phyloP scores from a whole-genome alignment of 768 basidiomycete species.

The Panaeolus cyanescens region DNA sequence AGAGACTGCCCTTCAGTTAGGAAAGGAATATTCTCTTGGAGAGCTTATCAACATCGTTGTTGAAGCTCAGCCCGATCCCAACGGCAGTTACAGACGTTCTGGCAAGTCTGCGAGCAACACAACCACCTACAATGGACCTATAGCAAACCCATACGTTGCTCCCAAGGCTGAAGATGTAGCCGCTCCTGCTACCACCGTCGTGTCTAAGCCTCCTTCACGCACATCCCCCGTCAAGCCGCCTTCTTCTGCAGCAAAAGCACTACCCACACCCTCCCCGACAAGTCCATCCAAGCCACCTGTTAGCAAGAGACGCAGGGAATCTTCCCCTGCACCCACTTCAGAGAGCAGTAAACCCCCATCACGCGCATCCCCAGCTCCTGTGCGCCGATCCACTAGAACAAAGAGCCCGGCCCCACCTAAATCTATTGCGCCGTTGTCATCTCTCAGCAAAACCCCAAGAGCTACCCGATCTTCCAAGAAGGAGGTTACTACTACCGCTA shows the following conservation, averaged over 20 bases:
- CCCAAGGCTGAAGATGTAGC: conserved; percentile 33
- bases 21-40: conserved; percentile 63
- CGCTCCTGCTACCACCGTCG: conserved; percentile 17
- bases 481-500: conserved; percentile 35
- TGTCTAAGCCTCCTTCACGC: conserved; percentile 22
- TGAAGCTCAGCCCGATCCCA: conserved; percentile 76
- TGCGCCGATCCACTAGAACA: conserved; percentile 38
- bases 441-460: conserved; percentile 39
- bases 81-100: conserved; percentile 76
- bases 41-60: conserved; percentile 67
- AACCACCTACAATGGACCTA: conserved; percentile 27
- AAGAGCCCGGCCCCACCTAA: conserved; percentile 41
- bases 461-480: conserved; percentile 28
- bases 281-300: conserved; percentile 36
- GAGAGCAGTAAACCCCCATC: conserved; percentile 26
- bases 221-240: background rate
- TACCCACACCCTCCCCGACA: conserved; percentile 45
- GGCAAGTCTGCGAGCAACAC: conserved; percentile 35
- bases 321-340: conserved; percentile 50
- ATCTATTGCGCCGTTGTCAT: conserved; percentile 33
- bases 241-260: conserved; percentile 28
- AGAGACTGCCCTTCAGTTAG: conserved; percentile 65
- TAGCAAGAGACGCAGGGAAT: conserved; percentile 69
- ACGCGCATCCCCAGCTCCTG: conserved; percentile 18
- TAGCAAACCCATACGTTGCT: conserved; percentile 20